Conservation (phyloP, 1,284 basidiomycete species). For the Mycena citricolor region DNA sequence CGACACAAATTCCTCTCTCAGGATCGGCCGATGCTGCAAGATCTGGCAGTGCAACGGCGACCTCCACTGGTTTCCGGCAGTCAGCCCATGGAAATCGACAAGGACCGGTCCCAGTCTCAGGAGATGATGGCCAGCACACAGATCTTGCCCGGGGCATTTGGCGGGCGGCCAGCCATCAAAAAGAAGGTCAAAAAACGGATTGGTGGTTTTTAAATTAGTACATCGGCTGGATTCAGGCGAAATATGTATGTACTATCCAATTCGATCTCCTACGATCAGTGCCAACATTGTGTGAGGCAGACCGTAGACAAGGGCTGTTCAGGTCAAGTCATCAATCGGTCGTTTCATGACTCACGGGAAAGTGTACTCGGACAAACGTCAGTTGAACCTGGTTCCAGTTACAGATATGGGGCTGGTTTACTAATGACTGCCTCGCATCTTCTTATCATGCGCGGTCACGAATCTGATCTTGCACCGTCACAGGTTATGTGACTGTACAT, state of each 20-base stretch:
- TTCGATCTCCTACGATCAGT: too few relatives aligned
- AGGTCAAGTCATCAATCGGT: background rate
- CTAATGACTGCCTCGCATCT: too few relatives aligned
- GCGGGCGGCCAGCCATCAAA: conserved; percentile 55
- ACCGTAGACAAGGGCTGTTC: too few relatives aligned
- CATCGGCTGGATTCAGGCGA: background rate
- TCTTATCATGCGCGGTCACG: too few relatives aligned
- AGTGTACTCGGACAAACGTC: too few relatives aligned
- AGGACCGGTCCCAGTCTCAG: conserved; percentile 36
- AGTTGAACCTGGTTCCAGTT: too few relatives aligned
- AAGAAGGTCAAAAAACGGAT: conserved; percentile 72
- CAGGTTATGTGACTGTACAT: background rate
- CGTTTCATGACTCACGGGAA: background rate
- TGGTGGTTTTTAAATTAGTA: conserved; percentile 63
- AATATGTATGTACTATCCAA: background rate
- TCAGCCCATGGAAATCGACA: conserved; percentile 13
- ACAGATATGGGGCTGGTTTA: too few relatives aligned
- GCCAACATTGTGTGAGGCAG: too few relatives aligned
- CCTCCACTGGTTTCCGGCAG: conserved; percentile 4
- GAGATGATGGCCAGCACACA: conserved; percentile 63
- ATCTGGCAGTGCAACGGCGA: background rate
- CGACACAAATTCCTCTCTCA: conserved; percentile 8
- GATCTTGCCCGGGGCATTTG: conserved; percentile 67
- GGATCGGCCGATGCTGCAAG: too few relatives aligned
- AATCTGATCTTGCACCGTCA: too few relatives aligned